phyloP scores from a whole-genome alignment of 2,329 filamentous ascomycete genomes.

The Fusarium oligoseptatum region DNA sequence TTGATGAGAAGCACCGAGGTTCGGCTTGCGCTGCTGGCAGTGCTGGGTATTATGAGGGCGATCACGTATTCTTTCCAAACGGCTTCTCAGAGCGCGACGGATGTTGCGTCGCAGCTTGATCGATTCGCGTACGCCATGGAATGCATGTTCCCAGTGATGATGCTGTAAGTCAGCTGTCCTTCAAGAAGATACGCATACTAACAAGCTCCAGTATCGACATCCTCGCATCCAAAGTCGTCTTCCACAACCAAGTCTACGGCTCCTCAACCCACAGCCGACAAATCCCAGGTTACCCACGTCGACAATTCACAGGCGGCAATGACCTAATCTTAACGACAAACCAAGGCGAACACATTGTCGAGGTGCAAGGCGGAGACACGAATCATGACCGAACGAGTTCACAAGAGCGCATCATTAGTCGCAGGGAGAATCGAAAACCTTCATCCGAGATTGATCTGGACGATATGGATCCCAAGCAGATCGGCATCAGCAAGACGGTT shows the following conservation, averaged over 20 bases:
- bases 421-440: constrained; percentile 25
- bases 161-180: constrained; percentile 50
- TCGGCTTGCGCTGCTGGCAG: constrained; percentile 53
- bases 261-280: constrained; percentile 37
- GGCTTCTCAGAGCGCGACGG: constrained; percentile 53
- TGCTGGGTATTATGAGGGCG: constrained; percentile 56
- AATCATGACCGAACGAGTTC: constrained; percentile 30
- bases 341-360: constrained; percentile 41
- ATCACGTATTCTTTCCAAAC: constrained; percentile 58
- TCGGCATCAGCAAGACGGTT: constrained; percentile 44
- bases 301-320: constrained; percentile 25
- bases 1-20: constrained; percentile 57
- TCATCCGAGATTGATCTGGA: constrained; percentile 44
- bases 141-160: constrained; percentile 57
- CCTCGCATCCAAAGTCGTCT: constrained; percentile 51
- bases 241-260: constrained; percentile 43
- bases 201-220: constrained; percentile 49
- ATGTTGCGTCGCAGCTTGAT: constrained; percentile 55
- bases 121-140: constrained; percentile 58
- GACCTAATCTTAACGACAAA: constrained; percentile 37
- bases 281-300: constrained; percentile 16
- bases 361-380: constrained; percentile 30
- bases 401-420: constrained; percentile 42
- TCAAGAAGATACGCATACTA: not conserved
- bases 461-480: constrained; percentile 38